These are phyloP conservation scores for Ophidiomyces ophidiicola DNA, from an alignment of 2,329 filamentous ascomycete species.

Conservation along the genomic window DNA sequence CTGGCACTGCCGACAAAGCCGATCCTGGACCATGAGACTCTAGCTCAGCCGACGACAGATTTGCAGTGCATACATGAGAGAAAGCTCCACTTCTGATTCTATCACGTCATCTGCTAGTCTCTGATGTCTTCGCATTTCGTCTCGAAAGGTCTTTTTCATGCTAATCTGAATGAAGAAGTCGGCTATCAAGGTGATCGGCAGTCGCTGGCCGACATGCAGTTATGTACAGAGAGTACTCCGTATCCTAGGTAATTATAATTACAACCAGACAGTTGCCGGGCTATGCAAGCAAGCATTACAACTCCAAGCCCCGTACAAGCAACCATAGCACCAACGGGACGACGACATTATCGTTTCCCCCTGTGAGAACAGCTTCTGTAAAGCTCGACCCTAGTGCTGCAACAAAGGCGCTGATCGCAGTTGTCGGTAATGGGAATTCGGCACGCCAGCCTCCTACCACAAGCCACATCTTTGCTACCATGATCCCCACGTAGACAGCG, in stretches of 20 bases:
- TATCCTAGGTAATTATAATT: neutral
- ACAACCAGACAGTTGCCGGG: neutral
- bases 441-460: constrained; percentile 57
- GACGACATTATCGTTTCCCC: constrained; percentile 96
- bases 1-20: too few relatives aligned
- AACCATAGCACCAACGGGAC: constrained; percentile 90
- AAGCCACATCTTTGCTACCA: constrained; percentile 61
- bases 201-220: too few relatives aligned
- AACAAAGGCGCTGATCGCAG: constrained; percentile 48
- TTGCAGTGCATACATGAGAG: too few relatives aligned
- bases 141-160: too few relatives aligned
- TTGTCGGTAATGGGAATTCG: constrained; percentile 24
- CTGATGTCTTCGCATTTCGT: too few relatives aligned
- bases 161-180: too few relatives aligned
- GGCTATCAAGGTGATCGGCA: too few relatives aligned
- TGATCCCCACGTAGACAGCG: constrained; percentile 65
- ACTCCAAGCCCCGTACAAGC: constrained; percentile 62
- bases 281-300: constrained; percentile 12
- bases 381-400: constrained; percentile 74
- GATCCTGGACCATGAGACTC: too few relatives aligned
- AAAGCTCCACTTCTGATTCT: too few relatives aligned
- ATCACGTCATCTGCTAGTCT: too few relatives aligned
- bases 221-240: too few relatives aligned
- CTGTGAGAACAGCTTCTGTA: constrained; percentile 88
- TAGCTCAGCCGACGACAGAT: too few relatives aligned